Base-by-base conservation (phyloP, 345 rosid genomes). In the Gossypium herbaceum region DNA sequence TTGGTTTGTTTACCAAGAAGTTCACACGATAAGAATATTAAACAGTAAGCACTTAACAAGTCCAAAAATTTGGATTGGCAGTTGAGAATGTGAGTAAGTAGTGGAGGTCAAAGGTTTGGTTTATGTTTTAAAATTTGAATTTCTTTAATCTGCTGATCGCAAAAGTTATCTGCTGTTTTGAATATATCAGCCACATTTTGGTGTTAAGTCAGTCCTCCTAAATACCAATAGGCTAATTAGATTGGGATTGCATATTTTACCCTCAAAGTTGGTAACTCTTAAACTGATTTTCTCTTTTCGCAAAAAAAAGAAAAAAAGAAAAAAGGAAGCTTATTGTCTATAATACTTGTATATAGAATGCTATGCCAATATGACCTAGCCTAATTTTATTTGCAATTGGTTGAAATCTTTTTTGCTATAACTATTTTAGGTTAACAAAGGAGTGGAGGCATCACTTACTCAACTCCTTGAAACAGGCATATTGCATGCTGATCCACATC, bases 401-500 rank as follows among this genome's bases (percentile, higher is more conserved):
- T 83, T 19, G 29, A 48, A 44, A 66, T 9, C n/a, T 50, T 65
- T 66, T 39, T 25, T 83, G 43, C 64, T 72, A 57, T 8, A 25
- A 69, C 20, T 79, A 12, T 77, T 80, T 72, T 78, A 94, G 98
- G 97, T 94, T 71, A 88, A 77, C 79, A 94, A 92, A 85, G 98
- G 98, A 64, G 90, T 92, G 80, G 94, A 94, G 80, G 89, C 97
- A 82, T 79, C 97, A 12, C 90, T 94, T n/a, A 88, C 91, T 76
- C 98, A 94, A 79, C 97, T 94, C 76, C 97, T 94, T 69, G 98
- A 91, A 78, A 92, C 97, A 73, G 98, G 98, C 62, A 78, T 94
- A 69, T 81, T 94, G 86, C 98, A 94, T 88, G 98, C 97, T 73
- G 98, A 94, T 82, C 97, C 98, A 54, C 98, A 94, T 87, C 88